Base-by-base conservation (phyloP, 225 moss, liverwort and hornwort genomes). In the Anthoceros angustus region DNA sequence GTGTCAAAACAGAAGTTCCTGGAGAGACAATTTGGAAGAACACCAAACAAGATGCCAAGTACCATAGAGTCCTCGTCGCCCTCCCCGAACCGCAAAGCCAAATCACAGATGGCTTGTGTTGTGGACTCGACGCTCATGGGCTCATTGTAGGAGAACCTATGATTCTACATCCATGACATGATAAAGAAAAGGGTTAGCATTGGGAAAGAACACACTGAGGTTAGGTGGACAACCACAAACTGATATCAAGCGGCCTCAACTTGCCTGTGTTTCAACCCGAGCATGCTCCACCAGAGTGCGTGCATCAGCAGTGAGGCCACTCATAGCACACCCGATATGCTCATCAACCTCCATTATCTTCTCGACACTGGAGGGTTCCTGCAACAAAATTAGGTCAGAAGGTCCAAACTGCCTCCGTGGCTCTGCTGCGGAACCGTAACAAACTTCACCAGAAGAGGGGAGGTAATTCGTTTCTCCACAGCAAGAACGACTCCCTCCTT, bases 271-370 rank as follows among this genome's bases (percentile, higher is more conserved):
- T 72, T 94, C 94, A 62, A 90, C 88, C 24, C 94, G 87, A 49
- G 83, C 94, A 75, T 94, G 94, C 68, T 94, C 94, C 67, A 94
- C 85, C 41, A 94, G 78, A 62, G 94, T 94, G 24, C 90, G 94
- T 41, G 94, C 94, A 78, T 94, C 94, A 41, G 94, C 94, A 20
- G 79, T 80, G 8, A 94, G 85, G 65, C 94, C 94, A 72, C 94
- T 90, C 84, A 88, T 86, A 3, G 94, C 94, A 71, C 94, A 94
- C 39, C 86, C 94, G 62, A 94, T 87, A 40, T 88, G 88, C 39
- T 90, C 87, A 71, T 94, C 94, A 7, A 90, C 90, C 74, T 88
- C 88, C 90, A 94, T 90, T 60, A 94, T 94, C 73, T 94, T 94
- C 73, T 94, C 90, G 63, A 94, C 83, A 70, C 94, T 94, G 69